A percentile compares a stretch with the other conserved stretches of the same genome.
These are phyloP conservation scores for Aspergillus luchuensis DNA, from an alignment of 2,329 filamentous ascomycete genomes.

Conservation along the genomic window DNA sequence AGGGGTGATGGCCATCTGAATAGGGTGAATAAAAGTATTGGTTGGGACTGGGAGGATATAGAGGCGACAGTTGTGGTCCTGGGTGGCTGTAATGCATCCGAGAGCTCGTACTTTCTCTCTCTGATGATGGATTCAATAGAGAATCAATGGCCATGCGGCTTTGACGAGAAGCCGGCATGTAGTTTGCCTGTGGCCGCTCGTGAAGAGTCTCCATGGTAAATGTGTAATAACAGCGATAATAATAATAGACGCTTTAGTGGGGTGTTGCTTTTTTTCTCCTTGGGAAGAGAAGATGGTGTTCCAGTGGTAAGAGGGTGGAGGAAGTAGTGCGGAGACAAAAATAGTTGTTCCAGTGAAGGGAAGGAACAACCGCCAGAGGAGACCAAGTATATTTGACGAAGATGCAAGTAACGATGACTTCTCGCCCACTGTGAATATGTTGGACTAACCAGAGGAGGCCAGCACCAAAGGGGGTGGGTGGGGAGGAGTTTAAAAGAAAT, in stretches of 20 bases:
- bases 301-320: background rate
- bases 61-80: constrained; percentile 30
- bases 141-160: constrained; percentile 40
- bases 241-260: background rate
- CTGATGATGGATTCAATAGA: constrained; percentile 35
- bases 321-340: background rate
- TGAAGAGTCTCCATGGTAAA: constrained; percentile 17
- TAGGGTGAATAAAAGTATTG: constrained; percentile 30
- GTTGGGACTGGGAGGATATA: constrained; percentile 34
- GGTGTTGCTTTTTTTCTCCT: too few species aligned
- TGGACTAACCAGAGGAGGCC: background rate
- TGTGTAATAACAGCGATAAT: background rate
- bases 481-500: background rate
- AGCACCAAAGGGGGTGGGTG: background rate
- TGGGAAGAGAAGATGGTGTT: too few species aligned
- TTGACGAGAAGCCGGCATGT: constrained; percentile 30
- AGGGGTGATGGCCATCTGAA: constrained; percentile 26
- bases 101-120: constrained; percentile 20
- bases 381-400: background rate
- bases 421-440: background rate
- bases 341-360: background rate
- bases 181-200: constrained; percentile 19
- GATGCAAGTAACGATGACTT: background rate
- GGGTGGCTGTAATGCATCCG: constrained; percentile 22
- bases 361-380: background rate